Base-by-base conservation (phyloP, 768 basidiomycete species). In the Hysterangium stoloniferum region DNA sequence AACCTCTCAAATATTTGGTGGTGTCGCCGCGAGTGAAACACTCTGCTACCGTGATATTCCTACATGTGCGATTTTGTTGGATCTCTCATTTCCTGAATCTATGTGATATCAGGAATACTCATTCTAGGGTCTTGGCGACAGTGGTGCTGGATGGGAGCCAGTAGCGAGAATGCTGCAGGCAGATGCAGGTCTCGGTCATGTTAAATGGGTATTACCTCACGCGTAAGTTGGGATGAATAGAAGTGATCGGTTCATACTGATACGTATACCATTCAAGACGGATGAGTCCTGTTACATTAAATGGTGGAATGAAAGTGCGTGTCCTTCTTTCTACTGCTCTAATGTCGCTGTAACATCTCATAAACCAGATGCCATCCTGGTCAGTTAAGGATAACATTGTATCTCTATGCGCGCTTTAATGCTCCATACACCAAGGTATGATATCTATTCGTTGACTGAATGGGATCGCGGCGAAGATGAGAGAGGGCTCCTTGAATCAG, bases 161-260 rank as follows among this genome's bases (percentile, higher is more conserved):
- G 79, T 92, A 31, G 85, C 85, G 20, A 74, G 80, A 51, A 77
- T 78, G 73, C 75, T 93, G 59, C 71, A 73, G 55, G 45, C 46
- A 1, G 74, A 81, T 54, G 62, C 73, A 31, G 71, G 62, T 8
- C 69, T 92, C 28, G 70, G 75, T 11, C 84, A 93, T 61, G 71
- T 94, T 53, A 93, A 94, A 72, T 97, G 90, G 88, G 69, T 96
- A 38, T 71, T 96, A 22, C 91, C 91, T 17, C 81, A 89, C 64
- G 83, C 86, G 74, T 86, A 70, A 69, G 80, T 70, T n/a, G 38
- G 27, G 53, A 45, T 45, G 3, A 22, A 36, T 47, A 53, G 57
- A 12, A 54, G 31, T 11, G 20, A 35, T 13, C 12, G 5, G 1
- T 2, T 43, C 13, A 12, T 46, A 24, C 17, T 45, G 11, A 17